A percentile compares a stretch with the other conserved stretches of the same genome.
phyloP scores from a whole-genome alignment of 148 eudicot species.

The Fagopyrum tataricum region DNA sequence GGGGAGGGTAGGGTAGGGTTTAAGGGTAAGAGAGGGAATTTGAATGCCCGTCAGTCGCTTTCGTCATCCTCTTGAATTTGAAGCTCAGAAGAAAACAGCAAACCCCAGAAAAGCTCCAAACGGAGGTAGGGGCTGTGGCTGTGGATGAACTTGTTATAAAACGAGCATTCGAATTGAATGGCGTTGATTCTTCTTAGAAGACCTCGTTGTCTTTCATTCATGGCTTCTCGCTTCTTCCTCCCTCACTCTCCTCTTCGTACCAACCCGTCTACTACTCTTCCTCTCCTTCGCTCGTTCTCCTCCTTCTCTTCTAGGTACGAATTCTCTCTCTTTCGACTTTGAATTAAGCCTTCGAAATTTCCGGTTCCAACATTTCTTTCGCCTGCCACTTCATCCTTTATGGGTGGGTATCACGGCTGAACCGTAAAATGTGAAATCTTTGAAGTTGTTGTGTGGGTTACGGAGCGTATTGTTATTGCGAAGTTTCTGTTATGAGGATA shows the following conservation, averaged over 20 bases:
- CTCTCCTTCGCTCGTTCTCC: conserved; percentile 17
- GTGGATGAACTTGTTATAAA: background rate
- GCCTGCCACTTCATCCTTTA: background rate
- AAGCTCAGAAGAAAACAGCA: background rate
- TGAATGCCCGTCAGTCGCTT: background rate
- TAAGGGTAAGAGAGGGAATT: background rate
- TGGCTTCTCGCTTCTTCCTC: conserved; percentile 35
- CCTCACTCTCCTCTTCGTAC: conserved; percentile 18
- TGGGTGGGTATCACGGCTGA: background rate
- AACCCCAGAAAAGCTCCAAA: conserved; percentile 7
- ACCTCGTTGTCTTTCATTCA: conserved; percentile 33
- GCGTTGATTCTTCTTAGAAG: conserved; percentile 33
- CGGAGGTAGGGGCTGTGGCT: background rate
- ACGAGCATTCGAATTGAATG: conserved; percentile 23
- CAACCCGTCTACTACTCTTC: conserved; percentile 16
- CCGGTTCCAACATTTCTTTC: background rate
- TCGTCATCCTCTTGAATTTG: background rate
- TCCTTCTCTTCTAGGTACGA: conserved; percentile 10
- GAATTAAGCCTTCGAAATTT: background rate
- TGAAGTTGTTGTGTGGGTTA: background rate
- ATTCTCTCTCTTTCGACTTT: conserved; percentile 8
- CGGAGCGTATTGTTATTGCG: background rate
- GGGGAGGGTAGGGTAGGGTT: background rate
- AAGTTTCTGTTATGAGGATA: background rate
- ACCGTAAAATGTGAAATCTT: background rate